These are phyloP conservation scores for Saitoella complicata DNA, from an alignment of 805 yeast genomes.

Conservation along the genomic window DNA sequence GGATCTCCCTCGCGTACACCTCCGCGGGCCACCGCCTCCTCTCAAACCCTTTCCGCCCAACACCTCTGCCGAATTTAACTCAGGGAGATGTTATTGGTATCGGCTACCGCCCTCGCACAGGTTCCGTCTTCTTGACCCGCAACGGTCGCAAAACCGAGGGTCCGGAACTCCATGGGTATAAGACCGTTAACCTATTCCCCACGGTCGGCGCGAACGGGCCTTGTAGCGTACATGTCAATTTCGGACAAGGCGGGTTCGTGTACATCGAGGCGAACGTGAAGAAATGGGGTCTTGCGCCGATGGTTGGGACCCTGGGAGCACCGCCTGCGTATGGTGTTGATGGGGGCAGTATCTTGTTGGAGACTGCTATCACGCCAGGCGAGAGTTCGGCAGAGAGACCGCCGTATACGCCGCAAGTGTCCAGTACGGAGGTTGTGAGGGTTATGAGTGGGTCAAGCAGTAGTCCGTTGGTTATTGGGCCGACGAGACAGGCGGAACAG, in stretches of 20 bases:
- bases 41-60: conserved; percentile 56
- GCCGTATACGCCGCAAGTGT: no score
- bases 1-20: conserved; percentile 74
- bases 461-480: no score
- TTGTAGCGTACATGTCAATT: conserved; percentile 69
- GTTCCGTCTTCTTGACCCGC: conserved; percentile 82
- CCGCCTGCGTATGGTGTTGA: conserved; percentile 85
- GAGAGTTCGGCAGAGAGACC: no score
- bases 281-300: conserved; percentile 90
- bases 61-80: conserved; percentile 39
- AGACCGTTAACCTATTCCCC: conserved; percentile 71
- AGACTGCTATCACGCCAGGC: conserved; percentile 13
- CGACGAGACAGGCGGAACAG: no score
- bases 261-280: conserved; percentile 85
- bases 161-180: conserved; percentile 36
- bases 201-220: conserved; percentile 72
- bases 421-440: no score
- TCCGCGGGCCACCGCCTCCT: conserved; percentile 66
- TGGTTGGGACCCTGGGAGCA: conserved; percentile 74
- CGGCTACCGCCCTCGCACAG: conserved; percentile 69
- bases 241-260: conserved; percentile 82
- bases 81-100: conserved; percentile 89
- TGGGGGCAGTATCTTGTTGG: conserved; percentile 61
- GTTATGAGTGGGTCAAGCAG: no score
- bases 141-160: conserved; percentile 86